A percentile compares a stretch with the other conserved stretches of the same genome.
Evolutionary conservation across 2,329 filamentous ascomycete species (phyloP).

Genomic region (Neofusicoccum parvum): DNA sequence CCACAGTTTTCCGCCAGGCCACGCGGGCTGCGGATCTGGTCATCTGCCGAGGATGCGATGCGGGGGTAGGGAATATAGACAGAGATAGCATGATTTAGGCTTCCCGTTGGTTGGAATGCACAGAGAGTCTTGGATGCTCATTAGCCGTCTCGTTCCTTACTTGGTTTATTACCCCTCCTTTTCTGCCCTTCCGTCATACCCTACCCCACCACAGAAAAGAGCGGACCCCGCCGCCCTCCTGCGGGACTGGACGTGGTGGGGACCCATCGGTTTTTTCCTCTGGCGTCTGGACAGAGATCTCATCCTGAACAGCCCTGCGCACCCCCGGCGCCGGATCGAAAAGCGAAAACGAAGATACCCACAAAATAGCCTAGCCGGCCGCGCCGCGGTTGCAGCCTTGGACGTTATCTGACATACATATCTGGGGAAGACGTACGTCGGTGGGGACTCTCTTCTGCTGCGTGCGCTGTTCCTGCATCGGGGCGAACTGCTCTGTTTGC

Average conservation of each 20-base stretch:
- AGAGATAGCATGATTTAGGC: conserved; percentile 7
- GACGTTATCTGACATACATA: neutral
- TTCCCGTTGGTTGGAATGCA: neutral
- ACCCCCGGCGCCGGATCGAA: too few species aligned
- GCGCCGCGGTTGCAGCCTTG: neutral
- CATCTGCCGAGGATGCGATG: neutral
- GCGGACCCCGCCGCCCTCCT: neutral
- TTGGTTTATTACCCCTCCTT: neutral
- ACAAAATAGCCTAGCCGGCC: neutral
- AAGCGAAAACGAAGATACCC: neutral
- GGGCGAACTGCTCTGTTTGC: neutral
- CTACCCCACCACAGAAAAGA: neutral
- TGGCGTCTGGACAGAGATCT: neutral
- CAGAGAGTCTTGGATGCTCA: neutral
- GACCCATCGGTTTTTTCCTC: neutral
- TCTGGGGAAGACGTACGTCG: too few species aligned
- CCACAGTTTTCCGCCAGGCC: neutral
- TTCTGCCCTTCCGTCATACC: conserved; percentile 12
- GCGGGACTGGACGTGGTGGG: neutral
- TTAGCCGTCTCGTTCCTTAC: neutral
- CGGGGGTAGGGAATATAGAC: neutral
- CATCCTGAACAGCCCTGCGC: conserved; percentile 6
- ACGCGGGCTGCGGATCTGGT: neutral
- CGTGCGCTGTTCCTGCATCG: conserved; percentile 3
- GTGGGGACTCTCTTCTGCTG: too few species aligned